phyloP scores from a whole-genome alignment of 208 protist genomes.

The Crithidia expoeki region DNA sequence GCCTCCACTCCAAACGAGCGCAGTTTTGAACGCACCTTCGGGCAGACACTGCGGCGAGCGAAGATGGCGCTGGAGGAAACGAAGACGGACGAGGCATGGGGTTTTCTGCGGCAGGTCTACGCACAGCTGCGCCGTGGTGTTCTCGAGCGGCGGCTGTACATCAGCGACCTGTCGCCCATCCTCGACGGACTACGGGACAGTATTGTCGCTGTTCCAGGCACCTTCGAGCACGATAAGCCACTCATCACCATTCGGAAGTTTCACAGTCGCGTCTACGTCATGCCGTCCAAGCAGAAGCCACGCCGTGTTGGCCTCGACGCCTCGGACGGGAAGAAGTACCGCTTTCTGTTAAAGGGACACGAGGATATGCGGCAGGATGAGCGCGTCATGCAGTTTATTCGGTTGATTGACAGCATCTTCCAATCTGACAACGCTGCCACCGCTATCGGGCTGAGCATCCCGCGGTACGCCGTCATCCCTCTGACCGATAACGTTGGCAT shows the following conservation, averaged over 20 bases:
- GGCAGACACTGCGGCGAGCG: constrained; percentile 63
- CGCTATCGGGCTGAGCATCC: constrained; percentile 93
- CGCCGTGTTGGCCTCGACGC: constrained; percentile 96
- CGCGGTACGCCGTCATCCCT: constrained; percentile 98
- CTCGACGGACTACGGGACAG: constrained; percentile 94
- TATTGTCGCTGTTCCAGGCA: constrained; percentile 97
- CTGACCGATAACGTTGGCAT: constrained; percentile 99
- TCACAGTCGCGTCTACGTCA: constrained; percentile 93
- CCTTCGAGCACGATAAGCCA: constrained; percentile 89
- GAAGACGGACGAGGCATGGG: constrained; percentile 70
- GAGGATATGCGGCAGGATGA: constrained; percentile 99
- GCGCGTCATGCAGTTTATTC: constrained; percentile 99
- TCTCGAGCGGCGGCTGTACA: constrained; percentile 74
- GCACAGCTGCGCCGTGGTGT: constrained; percentile 75
- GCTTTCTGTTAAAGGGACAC: constrained; percentile 99
- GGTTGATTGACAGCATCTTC: constrained; percentile 99
- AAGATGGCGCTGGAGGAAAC: constrained; percentile 60
- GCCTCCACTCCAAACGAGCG: constrained; percentile 95
- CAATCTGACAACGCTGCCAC: constrained; percentile 78
- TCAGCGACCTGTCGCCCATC: constrained; percentile 93
- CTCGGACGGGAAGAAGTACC: constrained; percentile 95
- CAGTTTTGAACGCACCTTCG: constrained; percentile 91
- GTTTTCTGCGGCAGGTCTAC: constrained; percentile 86
- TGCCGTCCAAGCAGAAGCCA: constrained; percentile 99
- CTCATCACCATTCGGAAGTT: constrained; percentile 96